Base-by-base conservation (phyloP, 495 filamentous ascomycete species). In the Corynascus novoguineensis region DNA sequence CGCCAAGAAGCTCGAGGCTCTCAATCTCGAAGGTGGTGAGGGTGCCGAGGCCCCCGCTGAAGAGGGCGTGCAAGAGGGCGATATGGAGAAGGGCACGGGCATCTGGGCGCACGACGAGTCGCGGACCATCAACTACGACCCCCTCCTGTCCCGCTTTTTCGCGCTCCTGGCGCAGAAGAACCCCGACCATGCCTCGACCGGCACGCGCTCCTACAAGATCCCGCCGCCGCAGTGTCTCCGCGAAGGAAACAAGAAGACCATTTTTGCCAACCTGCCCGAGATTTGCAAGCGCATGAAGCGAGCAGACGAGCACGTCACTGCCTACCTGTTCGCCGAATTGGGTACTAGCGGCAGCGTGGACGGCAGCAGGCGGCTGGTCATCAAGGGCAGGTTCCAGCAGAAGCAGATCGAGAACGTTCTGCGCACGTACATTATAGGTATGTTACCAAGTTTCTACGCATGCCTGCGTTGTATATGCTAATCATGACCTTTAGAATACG, bases 171-270 rank as follows among this genome's bases (percentile, higher is more conserved):
- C 92, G 72, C 86, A 86, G 72, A 89, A 92, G 77, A 92, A 98
- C 78, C 93, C 93, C 63, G 93, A 97, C 65, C 84, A 97, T 54
- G 83, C 91, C 15, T 87, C 87, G 19, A 85, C 83, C 72, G 93
- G 92, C 49, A 82, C 86, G 58, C 89, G 88, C 76, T 92, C 87
- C 66, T 98, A 98, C 81, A 97, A 97, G 81, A 98, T 98, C 64
- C 95, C 93, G 17, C 93, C 93, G 12, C 93, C 93, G n/a, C 95
- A 98, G 78, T 96, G 92, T 75, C 80, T 97, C 45, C 91, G 95
- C 76, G 95, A 98, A 89, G 93, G 93, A 71, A 97, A 97, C 83
- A 96, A 96, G 83, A 96, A 96, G 87, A 97, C 93, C 50, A 95
- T 97, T 65, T 98, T 97, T 70, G 93, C 93, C 74, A 98, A 98